Evolutionary conservation across 148 eudicot genomes (phyloP), one percentile per base, ranked within the genome.

Genomic region (Camellia lanceoleosa): DNA sequence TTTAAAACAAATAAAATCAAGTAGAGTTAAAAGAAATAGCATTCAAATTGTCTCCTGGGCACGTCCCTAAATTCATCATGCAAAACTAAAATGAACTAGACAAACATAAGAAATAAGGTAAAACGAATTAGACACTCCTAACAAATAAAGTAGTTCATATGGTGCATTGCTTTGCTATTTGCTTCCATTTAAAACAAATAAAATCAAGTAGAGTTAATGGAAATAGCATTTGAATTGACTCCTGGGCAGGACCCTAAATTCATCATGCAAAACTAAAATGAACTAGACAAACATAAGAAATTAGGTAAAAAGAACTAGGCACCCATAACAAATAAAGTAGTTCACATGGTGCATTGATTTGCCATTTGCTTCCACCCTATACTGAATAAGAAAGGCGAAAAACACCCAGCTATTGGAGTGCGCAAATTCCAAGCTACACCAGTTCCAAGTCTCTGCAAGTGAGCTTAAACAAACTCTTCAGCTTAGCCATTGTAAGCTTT

Each of bases 1-100:
- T 59, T 30, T 52, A 6, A 73, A n/a, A 56, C 18, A 56, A 42
- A 47, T n/a, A 59, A 81, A 76, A 44, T 71, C 60, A 69, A 84
- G 18, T 23, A 16, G 47, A 41, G 51, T 16, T 18, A 8, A 13
- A 30, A 49, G 38, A 30, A 4, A 55, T 12, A 56, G 44, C 30
- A 60, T 16, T 18, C 38, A 43, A 60, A 75, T 75, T 47, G 20
- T 63, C 59, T 49, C 41, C 78, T 10, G 5, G 49, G 70, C 19
- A 51, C 23, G 23, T 0, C 62, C 59, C 59, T 55, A 49, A 78
- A 13, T 23, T 54, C 52, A 16, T n/a, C 51, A 54, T 68, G 52
- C 72, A 52, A 7, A 78, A 38, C 73, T 54, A 77, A 63, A 46
- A 44, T 47, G 0, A 12, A 66, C 30, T 9, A 41, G 49, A 65